These are phyloP conservation scores for Coniophora puteana DNA, from an alignment of 1,284 basidiomycete species.

Conservation along the genomic window DNA sequence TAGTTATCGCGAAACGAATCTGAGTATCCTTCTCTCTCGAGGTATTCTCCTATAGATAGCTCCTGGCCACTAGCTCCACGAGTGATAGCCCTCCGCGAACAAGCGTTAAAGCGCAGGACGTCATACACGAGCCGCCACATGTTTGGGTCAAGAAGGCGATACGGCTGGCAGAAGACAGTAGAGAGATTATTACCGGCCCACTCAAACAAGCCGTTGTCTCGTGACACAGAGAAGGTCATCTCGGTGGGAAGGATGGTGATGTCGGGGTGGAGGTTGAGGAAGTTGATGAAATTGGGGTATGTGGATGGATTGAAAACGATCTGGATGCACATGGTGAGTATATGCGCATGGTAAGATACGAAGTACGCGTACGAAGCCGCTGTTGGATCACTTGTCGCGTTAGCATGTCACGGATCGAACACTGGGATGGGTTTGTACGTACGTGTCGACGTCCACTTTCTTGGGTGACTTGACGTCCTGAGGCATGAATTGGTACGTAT, in stretches of 20 bases:
- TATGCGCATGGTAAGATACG: neutral
- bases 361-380: constrained; percentile 46
- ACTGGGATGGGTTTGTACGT: constrained; percentile 21
- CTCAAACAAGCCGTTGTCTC: constrained; percentile 66
- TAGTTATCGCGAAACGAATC: constrained; percentile 73
- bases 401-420: constrained; percentile 3
- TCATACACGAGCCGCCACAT: constrained; percentile 82
- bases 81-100: constrained; percentile 44
- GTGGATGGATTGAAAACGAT: constrained; percentile 78
- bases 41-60: constrained; percentile 67
- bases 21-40: constrained; percentile 67
- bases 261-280: constrained; percentile 49
- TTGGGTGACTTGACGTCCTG: constrained; percentile 33
- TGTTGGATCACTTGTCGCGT: too few relatives aligned
- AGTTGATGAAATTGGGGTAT: constrained; percentile 80
- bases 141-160: constrained; percentile 56
- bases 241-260: constrained; percentile 59
- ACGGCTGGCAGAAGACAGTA: constrained; percentile 65
- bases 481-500: constrained; percentile 61
- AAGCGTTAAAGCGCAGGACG: constrained; percentile 75
- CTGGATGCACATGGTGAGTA: constrained; percentile 28
- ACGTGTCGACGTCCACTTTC: constrained; percentile 68
- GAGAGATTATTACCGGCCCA: constrained; percentile 68
- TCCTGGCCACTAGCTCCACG: constrained; percentile 27
- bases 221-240: constrained; percentile 79